Evolutionary conservation across 2,329 filamentous ascomycete genomes (phyloP).

Genomic region (Lojkania enalia): DNA sequence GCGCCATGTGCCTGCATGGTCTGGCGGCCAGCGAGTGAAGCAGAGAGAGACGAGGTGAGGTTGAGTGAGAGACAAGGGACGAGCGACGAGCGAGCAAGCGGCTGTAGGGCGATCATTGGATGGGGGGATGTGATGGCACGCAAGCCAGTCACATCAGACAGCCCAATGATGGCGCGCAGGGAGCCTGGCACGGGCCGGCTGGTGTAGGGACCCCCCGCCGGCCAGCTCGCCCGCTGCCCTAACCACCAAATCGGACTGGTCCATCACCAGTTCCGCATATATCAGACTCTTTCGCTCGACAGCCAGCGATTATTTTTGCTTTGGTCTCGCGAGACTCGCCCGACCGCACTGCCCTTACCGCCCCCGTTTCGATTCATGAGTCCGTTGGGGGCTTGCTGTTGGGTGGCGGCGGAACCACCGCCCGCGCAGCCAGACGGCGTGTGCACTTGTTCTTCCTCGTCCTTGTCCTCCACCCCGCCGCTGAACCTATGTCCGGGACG

Average conservation of each 20-base stretch:
- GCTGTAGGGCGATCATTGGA: constrained; percentile 25
- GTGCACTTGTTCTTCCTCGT: background rate
- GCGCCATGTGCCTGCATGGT: constrained; percentile 43
- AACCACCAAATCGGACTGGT: constrained; percentile 1
- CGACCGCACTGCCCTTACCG: background rate
- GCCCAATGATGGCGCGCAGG: constrained; percentile 5
- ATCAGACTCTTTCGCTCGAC: constrained; percentile 8
- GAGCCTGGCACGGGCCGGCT: constrained; percentile 7
- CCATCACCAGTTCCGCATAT: constrained; percentile 9
- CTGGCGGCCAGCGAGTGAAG: constrained; percentile 14
- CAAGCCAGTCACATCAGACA: background rate
- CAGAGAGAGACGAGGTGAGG: constrained; percentile 11
- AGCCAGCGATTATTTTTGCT: constrained; percentile 7
- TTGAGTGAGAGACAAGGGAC: too few relatives aligned
- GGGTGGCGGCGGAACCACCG: background rate
- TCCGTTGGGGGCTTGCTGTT: constrained; percentile 8
- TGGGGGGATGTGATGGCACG: constrained; percentile 14
- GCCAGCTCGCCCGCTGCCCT: background rate
- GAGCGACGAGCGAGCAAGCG: background rate
- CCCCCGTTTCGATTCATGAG: background rate
- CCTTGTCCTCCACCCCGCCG: background rate
- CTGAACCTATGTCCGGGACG: constrained; percentile 1
- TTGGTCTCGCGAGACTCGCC: constrained; percentile 7
- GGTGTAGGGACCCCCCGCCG: background rate
- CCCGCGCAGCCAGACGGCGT: too few relatives aligned